Base-by-base conservation (phyloP, 176 grass and related monocot genomes). In the Carex kokanica region DNA sequence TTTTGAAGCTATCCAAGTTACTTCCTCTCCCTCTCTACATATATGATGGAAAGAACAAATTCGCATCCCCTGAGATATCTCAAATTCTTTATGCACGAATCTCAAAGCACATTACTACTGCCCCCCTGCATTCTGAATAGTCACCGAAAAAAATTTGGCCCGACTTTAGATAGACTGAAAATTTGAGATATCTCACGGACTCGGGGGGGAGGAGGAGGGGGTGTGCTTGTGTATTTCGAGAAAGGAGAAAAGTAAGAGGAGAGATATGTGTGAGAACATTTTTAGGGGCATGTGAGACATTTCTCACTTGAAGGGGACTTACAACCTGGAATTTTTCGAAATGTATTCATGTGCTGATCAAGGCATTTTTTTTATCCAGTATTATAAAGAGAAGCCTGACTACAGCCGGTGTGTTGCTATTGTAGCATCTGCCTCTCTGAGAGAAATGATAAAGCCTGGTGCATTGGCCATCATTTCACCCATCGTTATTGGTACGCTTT, bases 371-470 rank as follows among this genome's bases (percentile, higher is more conserved):
- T 43, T 32, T 43, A 61, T 90, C 14, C 86, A 99, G 96, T 86
- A 92, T 53, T 99, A 99, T 67, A 95, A 88, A 89, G 96, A 93
- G 86, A 95, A 99, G 62, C 96, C 96, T 87, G 96, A 95, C 80
- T 99, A 99, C 80, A 86, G 93, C 66, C 93, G 96, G 18, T 95
- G 96, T 92, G 96, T 99, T 91, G 96, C 96, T 84, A 95, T 99
- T 78, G 96, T 99, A 81, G 96, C 96, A 77, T 95, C 96, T 64
- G 96, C 96, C 57, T 99, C 96, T 80, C 84, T 99, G 86, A 88
- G 84, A 58, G 96, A 99, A 83, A 99, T 99, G 96, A 99, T 93
- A 90, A 95, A 84, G 63, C 96, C 96, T 61, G 96, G 96, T 56
- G 93, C 91, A 78, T 90, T 99, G 78, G 96, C 96, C 52, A 95